phyloP scores from a whole-genome alignment of 306 rosid species.

The Castanea mollissima region DNA sequence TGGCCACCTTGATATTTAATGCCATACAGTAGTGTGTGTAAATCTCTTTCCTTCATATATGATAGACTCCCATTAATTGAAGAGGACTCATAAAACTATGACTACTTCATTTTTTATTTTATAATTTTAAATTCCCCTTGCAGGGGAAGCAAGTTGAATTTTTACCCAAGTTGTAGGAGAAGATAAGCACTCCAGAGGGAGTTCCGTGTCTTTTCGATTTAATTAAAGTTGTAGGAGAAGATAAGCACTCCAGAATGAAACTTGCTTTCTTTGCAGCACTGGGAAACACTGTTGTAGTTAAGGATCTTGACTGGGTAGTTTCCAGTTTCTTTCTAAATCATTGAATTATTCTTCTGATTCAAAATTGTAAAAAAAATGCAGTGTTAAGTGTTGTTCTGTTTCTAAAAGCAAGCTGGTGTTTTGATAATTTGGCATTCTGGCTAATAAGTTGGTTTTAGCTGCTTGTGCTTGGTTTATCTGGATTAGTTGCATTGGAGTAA shows the following conservation, averaged over 20 bases:
- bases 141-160: slow-evolving; percentile 84
- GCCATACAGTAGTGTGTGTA: background rate
- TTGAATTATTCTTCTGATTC: background rate
- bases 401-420: background rate
- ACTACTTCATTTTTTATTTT: slow-evolving; percentile 4
- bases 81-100: background rate
- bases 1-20: background rate
- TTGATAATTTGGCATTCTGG: slow-evolving; percentile 5
- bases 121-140: slow-evolving; percentile 4
- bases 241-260: no score
- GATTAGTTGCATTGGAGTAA: slow-evolving; percentile 8
- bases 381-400: background rate
- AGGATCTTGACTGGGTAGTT: slow-evolving; percentile 85
- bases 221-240: no score
- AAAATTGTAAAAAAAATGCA: background rate
- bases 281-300: slow-evolving; percentile 77
- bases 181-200: slow-evolving; percentile 69
- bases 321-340: slow-evolving; percentile 4
- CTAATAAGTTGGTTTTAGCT: background rate
- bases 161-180: slow-evolving; percentile 59
- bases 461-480: slow-evolving; percentile 4
- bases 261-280: slow-evolving; percentile 83
- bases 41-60: background rate
- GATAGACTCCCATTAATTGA: background rate
- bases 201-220: slow-evolving; percentile 89